These are phyloP conservation scores for Gossypium raimondii DNA, from an alignment of 345 rosid species.

Conservation along the genomic window DNA sequence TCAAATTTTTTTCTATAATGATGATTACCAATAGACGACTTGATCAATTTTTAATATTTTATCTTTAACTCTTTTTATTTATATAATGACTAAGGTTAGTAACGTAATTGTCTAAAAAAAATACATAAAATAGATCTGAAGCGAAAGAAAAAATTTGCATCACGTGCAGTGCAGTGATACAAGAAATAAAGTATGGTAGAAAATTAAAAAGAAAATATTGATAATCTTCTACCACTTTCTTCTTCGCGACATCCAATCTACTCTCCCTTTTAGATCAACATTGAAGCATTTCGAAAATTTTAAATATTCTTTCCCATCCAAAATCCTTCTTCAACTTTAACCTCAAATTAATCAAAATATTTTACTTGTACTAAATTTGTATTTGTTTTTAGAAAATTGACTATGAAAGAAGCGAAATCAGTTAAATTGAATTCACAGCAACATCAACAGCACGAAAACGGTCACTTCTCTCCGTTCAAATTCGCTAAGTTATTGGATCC, in stretches of 20 bases:
- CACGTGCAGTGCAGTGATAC: neutral
- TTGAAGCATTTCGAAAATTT: neutral
- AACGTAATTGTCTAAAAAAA: no score
- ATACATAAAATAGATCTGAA: neutral
- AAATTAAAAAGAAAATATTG: neutral
- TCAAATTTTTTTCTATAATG: no score
- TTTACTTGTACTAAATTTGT: neutral
- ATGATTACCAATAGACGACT: no score
- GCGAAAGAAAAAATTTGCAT: neutral
- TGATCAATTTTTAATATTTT: no score
- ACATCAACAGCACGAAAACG: conserved; percentile 51
- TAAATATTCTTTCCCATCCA: neutral
- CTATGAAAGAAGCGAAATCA: conserved; percentile 58
- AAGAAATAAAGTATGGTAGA: neutral
- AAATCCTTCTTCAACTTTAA: neutral
- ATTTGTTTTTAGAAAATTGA: neutral
- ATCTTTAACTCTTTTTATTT: no score
- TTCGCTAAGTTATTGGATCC: conserved; percentile 79
- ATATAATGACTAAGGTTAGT: no score
- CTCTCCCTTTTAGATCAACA: conserved; percentile 10
- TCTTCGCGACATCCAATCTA: neutral
- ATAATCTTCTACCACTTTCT: neutral
- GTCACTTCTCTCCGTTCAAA: conserved; percentile 69
- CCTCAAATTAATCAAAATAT: neutral
- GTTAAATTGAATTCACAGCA: conserved; percentile 43